Percentiles rank a stretch among this genome's conserved stretches.
These are phyloP conservation scores for Ophiostoma ulmi DNA, from an alignment of 2,329 filamentous ascomycete species.

Conservation along the genomic window DNA sequence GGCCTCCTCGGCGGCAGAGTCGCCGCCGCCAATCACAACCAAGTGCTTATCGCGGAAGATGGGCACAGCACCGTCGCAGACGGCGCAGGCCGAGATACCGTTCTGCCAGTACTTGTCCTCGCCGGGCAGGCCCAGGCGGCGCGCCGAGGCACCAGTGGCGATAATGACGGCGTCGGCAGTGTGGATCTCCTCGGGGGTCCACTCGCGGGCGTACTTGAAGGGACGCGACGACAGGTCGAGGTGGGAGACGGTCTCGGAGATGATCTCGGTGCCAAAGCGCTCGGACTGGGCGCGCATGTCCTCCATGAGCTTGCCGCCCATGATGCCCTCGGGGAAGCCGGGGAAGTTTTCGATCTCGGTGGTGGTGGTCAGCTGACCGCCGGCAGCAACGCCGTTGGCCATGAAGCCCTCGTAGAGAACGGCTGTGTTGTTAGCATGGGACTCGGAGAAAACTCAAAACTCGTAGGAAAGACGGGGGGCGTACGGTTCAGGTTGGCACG, in stretches of 20 bases:
- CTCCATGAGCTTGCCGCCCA: constrained; percentile 87
- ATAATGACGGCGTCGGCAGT: constrained; percentile 92
- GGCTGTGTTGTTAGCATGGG: constrained; percentile 42
- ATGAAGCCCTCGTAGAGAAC: constrained; percentile 98
- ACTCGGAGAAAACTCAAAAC: not conserved
- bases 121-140: constrained; percentile 73
- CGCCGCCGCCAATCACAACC: constrained; percentile 92
- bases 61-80: constrained; percentile 93
- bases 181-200: constrained; percentile 72
- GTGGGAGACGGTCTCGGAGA: constrained; percentile 85
- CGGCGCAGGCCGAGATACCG: constrained; percentile 91
- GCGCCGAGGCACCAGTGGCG: constrained; percentile 88
- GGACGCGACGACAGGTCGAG: constrained; percentile 79
- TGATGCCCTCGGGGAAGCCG: constrained; percentile 84
- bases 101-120: constrained; percentile 98
- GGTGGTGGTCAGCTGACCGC: constrained; percentile 94
- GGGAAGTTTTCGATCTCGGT: constrained; percentile 99
- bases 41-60: constrained; percentile 97
- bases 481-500: constrained; percentile 84
- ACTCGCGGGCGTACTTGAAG: constrained; percentile 92
- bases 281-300: constrained; percentile 88
- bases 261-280: constrained; percentile 86
- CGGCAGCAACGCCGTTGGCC: constrained; percentile 91
- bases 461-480: constrained; percentile 29
- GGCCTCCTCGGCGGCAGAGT: constrained; percentile 95